These are phyloP conservation scores for Crithidia bombi DNA, from an alignment of 208 protist genomes.

Conservation along the genomic window DNA sequence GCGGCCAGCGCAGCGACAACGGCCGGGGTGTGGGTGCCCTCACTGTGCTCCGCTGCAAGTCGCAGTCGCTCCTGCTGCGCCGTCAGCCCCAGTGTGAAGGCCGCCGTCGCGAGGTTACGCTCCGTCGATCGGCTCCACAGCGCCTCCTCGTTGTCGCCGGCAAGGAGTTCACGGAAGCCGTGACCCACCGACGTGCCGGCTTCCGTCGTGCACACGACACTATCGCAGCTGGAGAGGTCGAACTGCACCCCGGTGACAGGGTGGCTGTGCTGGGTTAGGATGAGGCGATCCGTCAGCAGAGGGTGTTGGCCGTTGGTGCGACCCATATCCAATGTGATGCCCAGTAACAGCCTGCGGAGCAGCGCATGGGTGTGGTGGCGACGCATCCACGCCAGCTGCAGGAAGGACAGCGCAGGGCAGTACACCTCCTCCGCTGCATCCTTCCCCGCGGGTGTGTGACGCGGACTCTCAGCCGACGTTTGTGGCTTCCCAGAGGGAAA, in stretches of 20 bases:
- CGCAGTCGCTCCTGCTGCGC: slow-evolving; percentile 31
- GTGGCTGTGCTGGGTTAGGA: slow-evolving; percentile 68
- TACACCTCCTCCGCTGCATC: not conserved
- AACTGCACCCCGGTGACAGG: slow-evolving; percentile 54
- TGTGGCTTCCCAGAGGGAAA: not conserved
- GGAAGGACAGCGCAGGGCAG: slow-evolving; percentile 41
- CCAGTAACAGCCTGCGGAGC: slow-evolving; percentile 64
- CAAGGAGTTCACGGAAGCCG: slow-evolving; percentile 82
- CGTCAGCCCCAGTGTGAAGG: slow-evolving; percentile 51
- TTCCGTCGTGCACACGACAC: slow-evolving; percentile 77
- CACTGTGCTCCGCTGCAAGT: slow-evolving; percentile 15
- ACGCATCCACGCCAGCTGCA: slow-evolving; percentile 74
- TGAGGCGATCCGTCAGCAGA: slow-evolving; percentile 62
- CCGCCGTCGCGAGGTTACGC: slow-evolving; percentile 65
- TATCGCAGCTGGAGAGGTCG: slow-evolving; percentile 82
- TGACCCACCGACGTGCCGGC: slow-evolving; percentile 60
- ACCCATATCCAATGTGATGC: slow-evolving; percentile 31
- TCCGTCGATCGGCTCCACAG: slow-evolving; percentile 55
- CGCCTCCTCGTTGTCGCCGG: slow-evolving; percentile 71
- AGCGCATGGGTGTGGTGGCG: slow-evolving; percentile 72
- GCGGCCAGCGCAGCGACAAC: slow-evolving; percentile 21
- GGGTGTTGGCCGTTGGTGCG: slow-evolving; percentile 1
- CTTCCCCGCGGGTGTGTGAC: not conserved
- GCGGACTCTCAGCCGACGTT: not conserved
- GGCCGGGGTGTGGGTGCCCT: slow-evolving; percentile 13